These are phyloP conservation scores for Debaryomyces psychrophilus DNA, from an alignment of 1,139 yeast genomes.

Conservation along the genomic window DNA sequence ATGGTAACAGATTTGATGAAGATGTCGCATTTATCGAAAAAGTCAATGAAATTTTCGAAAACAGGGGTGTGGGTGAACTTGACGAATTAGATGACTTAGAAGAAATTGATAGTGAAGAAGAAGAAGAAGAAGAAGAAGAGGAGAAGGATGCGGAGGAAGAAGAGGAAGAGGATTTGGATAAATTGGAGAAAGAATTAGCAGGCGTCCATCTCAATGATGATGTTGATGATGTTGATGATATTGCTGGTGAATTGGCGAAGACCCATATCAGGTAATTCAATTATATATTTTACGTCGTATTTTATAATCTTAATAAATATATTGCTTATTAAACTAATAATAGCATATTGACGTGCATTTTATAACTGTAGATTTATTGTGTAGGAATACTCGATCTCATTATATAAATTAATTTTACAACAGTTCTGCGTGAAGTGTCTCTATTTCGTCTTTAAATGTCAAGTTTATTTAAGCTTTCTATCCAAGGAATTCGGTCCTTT, in stretches of 20 bases:
- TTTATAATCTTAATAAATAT: neutral
- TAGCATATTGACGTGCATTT: neutral
- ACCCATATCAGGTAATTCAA: slow-evolving; percentile 43
- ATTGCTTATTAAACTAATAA: neutral
- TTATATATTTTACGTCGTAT: neutral
- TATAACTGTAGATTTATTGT: neutral
- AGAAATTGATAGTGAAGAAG: slow-evolving; percentile 84
- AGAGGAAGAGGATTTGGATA: slow-evolving; percentile 56
- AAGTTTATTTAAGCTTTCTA: slow-evolving; percentile 73
- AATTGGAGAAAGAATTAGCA: slow-evolving; percentile 62
- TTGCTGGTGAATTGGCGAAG: slow-evolving; percentile 61
- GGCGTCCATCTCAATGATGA: slow-evolving; percentile 38
- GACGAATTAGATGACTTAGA: slow-evolving; percentile 95
- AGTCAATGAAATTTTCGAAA: slow-evolving; percentile 59
- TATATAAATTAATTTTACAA: slow-evolving; percentile 1
- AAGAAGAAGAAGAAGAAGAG: slow-evolving; percentile 70
- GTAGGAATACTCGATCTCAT: neutral
- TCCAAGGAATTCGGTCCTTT: slow-evolving; percentile 90
- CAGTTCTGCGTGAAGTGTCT: neutral
- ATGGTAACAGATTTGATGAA: slow-evolving; percentile 81
- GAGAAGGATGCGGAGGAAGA: slow-evolving; percentile 53
- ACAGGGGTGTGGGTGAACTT: slow-evolving; percentile 76
- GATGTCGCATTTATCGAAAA: slow-evolving; percentile 41
- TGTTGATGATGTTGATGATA: slow-evolving; percentile 50
- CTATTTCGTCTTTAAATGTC: slow-evolving; percentile 47